Conservation (phyloP, 1,284 basidiomycete species). For the Vanrija sp. region DNA sequence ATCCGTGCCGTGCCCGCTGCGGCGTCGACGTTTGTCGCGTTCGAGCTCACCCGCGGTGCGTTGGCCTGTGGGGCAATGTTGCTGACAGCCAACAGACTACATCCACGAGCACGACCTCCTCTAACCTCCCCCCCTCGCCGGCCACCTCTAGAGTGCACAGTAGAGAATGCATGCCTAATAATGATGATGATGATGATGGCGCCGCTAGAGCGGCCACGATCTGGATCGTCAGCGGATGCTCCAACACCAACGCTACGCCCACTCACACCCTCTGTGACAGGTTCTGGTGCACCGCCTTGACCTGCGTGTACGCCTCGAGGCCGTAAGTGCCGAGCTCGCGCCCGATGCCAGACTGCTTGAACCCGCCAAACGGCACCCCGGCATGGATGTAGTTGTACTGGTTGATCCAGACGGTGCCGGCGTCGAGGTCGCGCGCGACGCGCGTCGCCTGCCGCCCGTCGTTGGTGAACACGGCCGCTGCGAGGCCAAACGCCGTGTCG, state of each 20-base stretch:
- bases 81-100: constrained; percentile 24
- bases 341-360: constrained; percentile 76
- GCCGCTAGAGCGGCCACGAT: too few species aligned
- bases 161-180: too few species aligned
- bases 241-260: too few species aligned
- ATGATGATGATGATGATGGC: too few species aligned
- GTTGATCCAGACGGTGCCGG: constrained; percentile 80
- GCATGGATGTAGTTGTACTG: constrained; percentile 75
- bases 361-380: constrained; percentile 92
- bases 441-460: constrained; percentile 82
- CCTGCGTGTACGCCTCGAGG: constrained; percentile 63
- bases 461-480: constrained; percentile 79
- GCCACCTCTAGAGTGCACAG: not conserved
- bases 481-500: constrained; percentile 78
- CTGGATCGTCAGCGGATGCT: too few species aligned
- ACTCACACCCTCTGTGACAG: constrained; percentile 15
- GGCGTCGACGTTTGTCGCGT: constrained; percentile 86
- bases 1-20: constrained; percentile 81
- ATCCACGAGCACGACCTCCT: constrained; percentile 35
- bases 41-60: constrained; percentile 70
- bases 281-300: constrained; percentile 87
- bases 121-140: constrained; percentile 1
- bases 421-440: constrained; percentile 72
- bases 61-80: not conserved
- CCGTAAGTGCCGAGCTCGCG: constrained; percentile 85